Conservation (phyloP, 768 basidiomycete genomes). For the Termitomyces sp. region DNA sequence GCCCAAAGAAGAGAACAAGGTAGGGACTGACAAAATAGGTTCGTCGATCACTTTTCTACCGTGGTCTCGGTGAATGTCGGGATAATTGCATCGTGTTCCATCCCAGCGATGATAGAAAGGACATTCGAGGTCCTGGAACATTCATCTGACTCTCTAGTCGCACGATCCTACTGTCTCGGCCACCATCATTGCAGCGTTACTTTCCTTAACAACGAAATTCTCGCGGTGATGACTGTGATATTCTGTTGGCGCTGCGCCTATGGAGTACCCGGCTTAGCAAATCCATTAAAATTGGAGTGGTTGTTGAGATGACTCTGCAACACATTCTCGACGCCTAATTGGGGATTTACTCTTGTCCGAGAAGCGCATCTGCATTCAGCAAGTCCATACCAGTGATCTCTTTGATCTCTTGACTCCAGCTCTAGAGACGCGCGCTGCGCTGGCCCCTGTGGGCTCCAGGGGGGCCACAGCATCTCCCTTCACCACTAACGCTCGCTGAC, state of each 20-base stretch:
- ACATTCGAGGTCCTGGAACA: not conserved
- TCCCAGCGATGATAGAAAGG: not conserved
- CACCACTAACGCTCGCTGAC: not conserved
- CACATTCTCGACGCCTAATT: not conserved
- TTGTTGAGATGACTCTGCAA: not conserved
- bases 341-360: not conserved
- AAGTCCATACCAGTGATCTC: not conserved
- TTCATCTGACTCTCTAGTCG: not conserved
- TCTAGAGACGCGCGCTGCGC: not conserved
- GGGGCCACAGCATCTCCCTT: not conserved
- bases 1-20: not conserved
- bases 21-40: not conserved
- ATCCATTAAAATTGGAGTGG: not conserved
- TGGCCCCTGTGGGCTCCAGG: not conserved
- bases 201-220: no score
- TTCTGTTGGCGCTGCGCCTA: not conserved
- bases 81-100: not conserved
- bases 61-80: not conserved
- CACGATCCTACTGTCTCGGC: not conserved
- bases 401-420: no score
- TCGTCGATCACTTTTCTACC: no score
- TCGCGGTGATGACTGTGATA: not conserved
- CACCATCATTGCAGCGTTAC: not conserved
- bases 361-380: not conserved
- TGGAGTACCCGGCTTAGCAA: not conserved